Conservation (phyloP, 1,139 yeast species). For the Blastobotrys illinoisensis region DNA sequence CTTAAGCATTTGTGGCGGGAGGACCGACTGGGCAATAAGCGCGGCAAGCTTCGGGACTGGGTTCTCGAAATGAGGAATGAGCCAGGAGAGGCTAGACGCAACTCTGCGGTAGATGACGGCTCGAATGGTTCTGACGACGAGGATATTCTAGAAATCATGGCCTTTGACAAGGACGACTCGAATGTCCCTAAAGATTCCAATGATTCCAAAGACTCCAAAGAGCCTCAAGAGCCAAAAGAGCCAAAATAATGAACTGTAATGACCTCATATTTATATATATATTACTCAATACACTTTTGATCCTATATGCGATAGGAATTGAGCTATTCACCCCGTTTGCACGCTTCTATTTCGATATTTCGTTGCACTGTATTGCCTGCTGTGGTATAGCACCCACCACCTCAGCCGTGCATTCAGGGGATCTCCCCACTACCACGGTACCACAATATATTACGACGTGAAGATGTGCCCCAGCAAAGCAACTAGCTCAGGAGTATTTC, state of each 20-base stretch:
- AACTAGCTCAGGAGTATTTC: too few species aligned
- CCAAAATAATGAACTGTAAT: background rate
- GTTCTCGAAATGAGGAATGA: background rate
- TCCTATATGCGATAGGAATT: too few species aligned
- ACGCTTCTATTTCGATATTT: too few species aligned
- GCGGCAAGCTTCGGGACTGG: conserved; percentile 4
- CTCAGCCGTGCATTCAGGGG: too few species aligned
- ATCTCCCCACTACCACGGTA: too few species aligned
- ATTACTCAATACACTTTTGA: background rate
- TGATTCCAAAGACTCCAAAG: too few species aligned
- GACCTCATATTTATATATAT: background rate
- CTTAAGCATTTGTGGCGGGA: conserved; percentile 18
- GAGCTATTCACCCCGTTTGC: too few species aligned
- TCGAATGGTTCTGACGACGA: background rate
- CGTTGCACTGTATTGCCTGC: too few species aligned
- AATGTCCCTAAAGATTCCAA: too few species aligned
- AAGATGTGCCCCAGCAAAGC: too few species aligned
- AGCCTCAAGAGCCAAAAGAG: background rate
- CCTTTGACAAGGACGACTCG: background rate
- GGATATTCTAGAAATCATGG: background rate
- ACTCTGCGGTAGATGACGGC: background rate
- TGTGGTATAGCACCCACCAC: too few species aligned
- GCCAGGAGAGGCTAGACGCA: background rate
- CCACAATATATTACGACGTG: too few species aligned
- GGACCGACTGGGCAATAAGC: conserved; percentile 4